Percentiles rank a stretch among this genome's conserved stretches.
These are phyloP conservation scores for Nigrospora oryzae DNA, from an alignment of 2,329 filamentous ascomycete species.

Conservation along the genomic window DNA sequence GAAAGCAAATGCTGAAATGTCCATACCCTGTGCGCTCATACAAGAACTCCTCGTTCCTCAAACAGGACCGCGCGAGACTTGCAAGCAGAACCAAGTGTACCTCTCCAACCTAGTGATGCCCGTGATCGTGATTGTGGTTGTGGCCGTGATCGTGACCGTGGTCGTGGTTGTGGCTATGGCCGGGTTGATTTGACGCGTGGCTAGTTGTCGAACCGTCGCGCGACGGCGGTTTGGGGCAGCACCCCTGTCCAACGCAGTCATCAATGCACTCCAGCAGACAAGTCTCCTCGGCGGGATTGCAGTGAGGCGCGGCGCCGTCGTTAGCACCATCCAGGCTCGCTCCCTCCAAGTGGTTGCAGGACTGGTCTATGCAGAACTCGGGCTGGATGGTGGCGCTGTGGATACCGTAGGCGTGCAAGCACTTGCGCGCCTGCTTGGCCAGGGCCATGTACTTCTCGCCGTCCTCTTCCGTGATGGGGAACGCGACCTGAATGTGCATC, in stretches of 20 bases:
- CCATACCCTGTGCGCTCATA: no score
- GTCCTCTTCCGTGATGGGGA: constrained; percentile 77
- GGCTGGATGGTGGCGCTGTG: constrained; percentile 97
- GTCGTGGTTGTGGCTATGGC: constrained; percentile 1
- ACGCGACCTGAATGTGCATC: constrained; percentile 86
- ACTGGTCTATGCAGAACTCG: constrained; percentile 60
- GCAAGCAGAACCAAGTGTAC: no score
- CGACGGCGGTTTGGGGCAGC: constrained; percentile 24
- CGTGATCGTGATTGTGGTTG: neutral
- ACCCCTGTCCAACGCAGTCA: constrained; percentile 35
- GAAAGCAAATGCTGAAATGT: no score
- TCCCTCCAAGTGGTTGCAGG: constrained; percentile 24
- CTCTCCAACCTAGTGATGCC: neutral
- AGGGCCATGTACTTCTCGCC: constrained; percentile 83
- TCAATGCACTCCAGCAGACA: constrained; percentile 47
- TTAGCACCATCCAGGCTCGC: constrained; percentile 2
- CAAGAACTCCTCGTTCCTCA: no score
- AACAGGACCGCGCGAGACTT: no score
- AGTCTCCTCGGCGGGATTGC: constrained; percentile 5
- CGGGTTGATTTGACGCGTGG: constrained; percentile 2
- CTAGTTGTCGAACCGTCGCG: constrained; percentile 1
- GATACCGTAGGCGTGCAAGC: constrained; percentile 91
- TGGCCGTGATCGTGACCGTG: neutral
- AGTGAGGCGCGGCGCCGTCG: constrained; percentile 14
- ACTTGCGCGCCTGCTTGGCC: constrained; percentile 72